Conservation (phyloP, 495 filamentous ascomycete genomes). For the Paragyromitra xinjiangensis region DNA sequence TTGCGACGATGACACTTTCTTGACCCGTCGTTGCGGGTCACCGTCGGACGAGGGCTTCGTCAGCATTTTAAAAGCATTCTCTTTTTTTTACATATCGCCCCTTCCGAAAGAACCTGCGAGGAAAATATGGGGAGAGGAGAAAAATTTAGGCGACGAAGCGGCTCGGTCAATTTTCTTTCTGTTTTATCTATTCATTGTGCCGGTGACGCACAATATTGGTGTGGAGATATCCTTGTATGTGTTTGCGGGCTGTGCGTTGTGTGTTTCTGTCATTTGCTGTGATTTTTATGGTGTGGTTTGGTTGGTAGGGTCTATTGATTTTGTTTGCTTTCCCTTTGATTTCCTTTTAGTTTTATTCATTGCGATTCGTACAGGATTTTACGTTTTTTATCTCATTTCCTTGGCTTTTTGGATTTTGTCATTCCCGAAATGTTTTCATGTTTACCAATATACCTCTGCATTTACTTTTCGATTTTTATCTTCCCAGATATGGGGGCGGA, state of each 20-base stretch:
- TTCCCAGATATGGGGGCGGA: conserved; percentile 9
- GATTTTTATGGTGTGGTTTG: conserved; percentile 48
- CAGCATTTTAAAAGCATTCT: conserved; percentile 45
- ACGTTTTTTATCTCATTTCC: conserved; percentile 16
- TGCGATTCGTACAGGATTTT: conserved; percentile 49
- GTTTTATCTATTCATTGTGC: conserved; percentile 45
- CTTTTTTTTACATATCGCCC: conserved; percentile 39
- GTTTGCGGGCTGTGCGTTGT: conserved; percentile 22
- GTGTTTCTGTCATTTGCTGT: conserved; percentile 26
- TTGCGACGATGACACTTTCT: conserved; percentile 48
- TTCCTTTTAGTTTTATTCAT: conserved; percentile 17
- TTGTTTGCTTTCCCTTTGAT: conserved; percentile 13
- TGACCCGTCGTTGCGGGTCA: conserved; percentile 49
- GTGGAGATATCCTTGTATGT: conserved; percentile 38
- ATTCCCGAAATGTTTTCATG: conserved; percentile 31
- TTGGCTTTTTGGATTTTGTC: conserved; percentile 17
- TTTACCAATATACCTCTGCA: conserved; percentile 50
- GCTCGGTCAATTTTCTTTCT: conserved; percentile 39
- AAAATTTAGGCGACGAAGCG: conserved; percentile 37
- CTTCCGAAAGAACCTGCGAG: conserved; percentile 30
- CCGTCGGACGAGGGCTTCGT: conserved; percentile 50
- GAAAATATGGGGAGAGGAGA: conserved; percentile 10
- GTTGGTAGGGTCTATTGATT: conserved; percentile 46
- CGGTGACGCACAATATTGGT: conserved; percentile 33
- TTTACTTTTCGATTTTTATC: conserved; percentile 40